phyloP scores from a whole-genome alignment of 148 eudicot genomes.

The Pouteria glomerata region DNA sequence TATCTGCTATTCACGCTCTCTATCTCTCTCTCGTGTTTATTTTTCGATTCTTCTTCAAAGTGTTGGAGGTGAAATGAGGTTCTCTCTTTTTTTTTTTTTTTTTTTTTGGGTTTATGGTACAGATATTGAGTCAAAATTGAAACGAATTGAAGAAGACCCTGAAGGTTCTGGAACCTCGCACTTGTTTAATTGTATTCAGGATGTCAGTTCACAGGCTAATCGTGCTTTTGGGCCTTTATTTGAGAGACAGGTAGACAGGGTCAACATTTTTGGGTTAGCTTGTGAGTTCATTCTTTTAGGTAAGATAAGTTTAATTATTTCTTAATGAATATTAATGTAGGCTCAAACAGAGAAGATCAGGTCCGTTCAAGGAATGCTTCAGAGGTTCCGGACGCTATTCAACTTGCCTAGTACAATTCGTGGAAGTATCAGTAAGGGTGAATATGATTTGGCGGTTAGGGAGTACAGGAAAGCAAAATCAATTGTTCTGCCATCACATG shows the following conservation, averaged over 20 bases:
- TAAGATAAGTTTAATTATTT: conserved; percentile 6
- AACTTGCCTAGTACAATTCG: conserved; percentile 96
- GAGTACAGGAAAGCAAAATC: conserved; percentile 99
- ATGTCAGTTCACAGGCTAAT: conserved; percentile 70
- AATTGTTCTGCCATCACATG: conserved; percentile 94
- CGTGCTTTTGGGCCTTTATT: conserved; percentile 91
- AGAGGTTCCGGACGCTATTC: conserved; percentile 93
- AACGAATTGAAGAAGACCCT: conserved; percentile 93
- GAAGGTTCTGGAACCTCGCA: conserved; percentile 96
- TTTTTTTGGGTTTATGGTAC: neutral
- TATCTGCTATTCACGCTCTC: too few species aligned
- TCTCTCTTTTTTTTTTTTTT: too few species aligned
- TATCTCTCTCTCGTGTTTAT: too few species aligned
- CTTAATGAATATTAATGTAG: conserved; percentile 52
- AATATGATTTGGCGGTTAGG: conserved; percentile 94
- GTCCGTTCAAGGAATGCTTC: conserved; percentile 99
- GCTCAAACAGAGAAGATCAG: conserved; percentile 99
- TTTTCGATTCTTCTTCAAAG: too few species aligned
- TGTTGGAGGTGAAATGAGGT: too few species aligned
- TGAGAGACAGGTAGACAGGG: conserved; percentile 91
- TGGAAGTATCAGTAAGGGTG: conserved; percentile 88
- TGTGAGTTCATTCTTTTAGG: neutral
- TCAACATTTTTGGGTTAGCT: conserved; percentile 3
- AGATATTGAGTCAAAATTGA: conserved; percentile 95
- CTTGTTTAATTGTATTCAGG: conserved; percentile 71